phyloP scores from a whole-genome alignment of 495 filamentous ascomycete species.

The Neurospora africana region DNA sequence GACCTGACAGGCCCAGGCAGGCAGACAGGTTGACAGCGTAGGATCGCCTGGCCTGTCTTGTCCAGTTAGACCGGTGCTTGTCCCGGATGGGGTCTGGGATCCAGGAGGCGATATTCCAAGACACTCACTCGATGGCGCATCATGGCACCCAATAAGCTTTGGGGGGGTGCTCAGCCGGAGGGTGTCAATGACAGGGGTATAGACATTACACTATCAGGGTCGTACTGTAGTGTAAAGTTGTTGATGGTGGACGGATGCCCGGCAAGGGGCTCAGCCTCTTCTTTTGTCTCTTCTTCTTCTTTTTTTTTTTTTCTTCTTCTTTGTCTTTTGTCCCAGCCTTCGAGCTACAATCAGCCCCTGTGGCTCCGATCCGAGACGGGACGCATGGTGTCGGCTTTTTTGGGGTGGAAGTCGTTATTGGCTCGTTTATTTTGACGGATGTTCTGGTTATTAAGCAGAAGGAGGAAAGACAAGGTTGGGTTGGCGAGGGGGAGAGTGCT shows the following conservation, averaged over 20 bases:
- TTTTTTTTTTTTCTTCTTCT: background rate
- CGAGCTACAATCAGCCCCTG: background rate
- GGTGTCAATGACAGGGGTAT: background rate
- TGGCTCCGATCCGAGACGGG: background rate
- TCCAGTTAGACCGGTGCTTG: background rate
- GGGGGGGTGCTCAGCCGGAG: background rate
- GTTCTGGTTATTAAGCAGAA: background rate
- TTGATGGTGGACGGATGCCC: background rate
- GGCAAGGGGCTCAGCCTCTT: background rate
- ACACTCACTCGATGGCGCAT: background rate
- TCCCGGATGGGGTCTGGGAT: background rate
- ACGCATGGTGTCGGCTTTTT: background rate
- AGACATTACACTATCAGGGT: background rate
- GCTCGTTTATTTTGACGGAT: background rate
- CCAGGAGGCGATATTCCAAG: background rate
- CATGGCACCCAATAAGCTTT: background rate
- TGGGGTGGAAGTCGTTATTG: background rate
- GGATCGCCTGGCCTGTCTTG: background rate
- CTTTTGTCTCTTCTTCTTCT: background rate
- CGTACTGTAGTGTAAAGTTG: background rate
- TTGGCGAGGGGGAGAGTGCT: background rate
- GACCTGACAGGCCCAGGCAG: background rate
- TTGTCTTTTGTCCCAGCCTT: background rate
- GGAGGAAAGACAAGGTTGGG: background rate
- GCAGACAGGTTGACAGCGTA: background rate